Conservation (phyloP, 1,284 basidiomycete genomes). For the Puccinia coronata region DNA sequence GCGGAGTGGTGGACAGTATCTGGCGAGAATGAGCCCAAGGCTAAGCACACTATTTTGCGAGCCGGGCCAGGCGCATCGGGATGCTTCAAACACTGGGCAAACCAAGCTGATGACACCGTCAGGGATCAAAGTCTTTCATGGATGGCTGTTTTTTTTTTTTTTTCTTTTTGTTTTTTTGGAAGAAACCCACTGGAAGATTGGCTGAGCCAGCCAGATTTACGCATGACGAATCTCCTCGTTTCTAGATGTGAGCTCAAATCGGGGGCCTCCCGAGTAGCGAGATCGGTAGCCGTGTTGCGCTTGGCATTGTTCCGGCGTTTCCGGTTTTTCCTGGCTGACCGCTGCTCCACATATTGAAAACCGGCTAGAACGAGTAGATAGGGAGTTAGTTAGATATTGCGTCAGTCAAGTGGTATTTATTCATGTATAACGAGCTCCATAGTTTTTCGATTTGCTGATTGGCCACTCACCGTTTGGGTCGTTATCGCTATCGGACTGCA, state of each 20-base stretch:
- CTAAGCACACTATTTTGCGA: constrained; percentile 19
- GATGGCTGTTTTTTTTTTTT: too few species aligned
- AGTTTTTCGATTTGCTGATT: too few species aligned
- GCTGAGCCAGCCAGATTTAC: constrained; percentile 1
- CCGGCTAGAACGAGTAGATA: not conserved
- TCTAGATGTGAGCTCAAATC: not conserved
- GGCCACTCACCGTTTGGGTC: too few species aligned
- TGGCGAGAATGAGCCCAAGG: constrained; percentile 42
- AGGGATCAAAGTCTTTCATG: too few species aligned
- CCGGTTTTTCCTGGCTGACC: not conserved
- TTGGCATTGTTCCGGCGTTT: constrained; percentile 12
- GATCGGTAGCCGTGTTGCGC: not conserved
- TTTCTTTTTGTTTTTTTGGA: not conserved
- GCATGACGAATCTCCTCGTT: constrained; percentile 2
- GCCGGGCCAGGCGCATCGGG: not conserved
- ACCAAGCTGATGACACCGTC: constrained; percentile 24
- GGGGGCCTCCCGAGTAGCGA: not conserved
- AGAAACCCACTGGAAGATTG: not conserved
- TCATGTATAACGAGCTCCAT: too few species aligned
- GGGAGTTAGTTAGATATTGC: not conserved
- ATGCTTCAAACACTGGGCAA: constrained; percentile 9
- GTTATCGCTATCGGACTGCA: too few species aligned
- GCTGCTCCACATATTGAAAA: constrained; percentile 19
- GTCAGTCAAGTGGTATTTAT: too few species aligned
- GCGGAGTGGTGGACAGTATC: too few species aligned